A percentile compares a stretch with the other conserved stretches of the same genome.
phyloP scores from a whole-genome alignment of 345 rosid species.

The Streptanthus diversifolius region DNA sequence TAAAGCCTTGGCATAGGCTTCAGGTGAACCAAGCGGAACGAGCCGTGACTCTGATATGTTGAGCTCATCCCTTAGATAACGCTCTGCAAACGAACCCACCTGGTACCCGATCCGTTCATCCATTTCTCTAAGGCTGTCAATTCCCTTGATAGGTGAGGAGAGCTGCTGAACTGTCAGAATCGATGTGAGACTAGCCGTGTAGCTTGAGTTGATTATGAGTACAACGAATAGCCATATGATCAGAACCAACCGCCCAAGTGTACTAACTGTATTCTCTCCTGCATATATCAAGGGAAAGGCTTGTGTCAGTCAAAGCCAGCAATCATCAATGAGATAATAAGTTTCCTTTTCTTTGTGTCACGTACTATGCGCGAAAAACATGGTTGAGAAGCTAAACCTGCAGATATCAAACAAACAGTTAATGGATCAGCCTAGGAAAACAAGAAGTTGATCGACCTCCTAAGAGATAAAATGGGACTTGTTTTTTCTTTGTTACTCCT shows the following conservation, averaged over 20 bases:
- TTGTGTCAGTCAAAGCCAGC: constrained; percentile 26
- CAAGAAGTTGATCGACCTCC: not conserved
- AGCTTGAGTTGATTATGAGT: constrained; percentile 86
- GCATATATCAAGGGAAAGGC: constrained; percentile 34
- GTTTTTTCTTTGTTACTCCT: not conserved
- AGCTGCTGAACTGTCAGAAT: constrained; percentile 91
- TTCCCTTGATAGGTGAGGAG: constrained; percentile 72
- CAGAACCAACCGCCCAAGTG: constrained; percentile 80
- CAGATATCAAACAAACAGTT: constrained; percentile 37
- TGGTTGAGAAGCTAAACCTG: constrained; percentile 98
- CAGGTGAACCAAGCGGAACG: constrained; percentile 73
- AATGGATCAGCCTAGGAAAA: constrained; percentile 22
- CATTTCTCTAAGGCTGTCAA: constrained; percentile 58
- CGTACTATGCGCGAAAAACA: constrained; percentile 93
- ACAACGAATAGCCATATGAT: constrained; percentile 93
- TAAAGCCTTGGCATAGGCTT: constrained; percentile 66
- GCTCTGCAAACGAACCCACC: constrained; percentile 83
- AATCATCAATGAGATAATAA: not conserved
- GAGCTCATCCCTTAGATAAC: constrained; percentile 67
- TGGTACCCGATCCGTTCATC: constrained; percentile 80
- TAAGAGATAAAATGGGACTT: not conserved
- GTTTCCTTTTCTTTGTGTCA: constrained; percentile 4
- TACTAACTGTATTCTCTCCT: constrained; percentile 83
- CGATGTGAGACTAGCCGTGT: constrained; percentile 94
- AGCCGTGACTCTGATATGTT: constrained; percentile 73